Evolutionary conservation across 1,139 yeast species (phyloP), one percentile per base, ranked within the genome.

Genomic region (Yamadazyma aaseri): DNA sequence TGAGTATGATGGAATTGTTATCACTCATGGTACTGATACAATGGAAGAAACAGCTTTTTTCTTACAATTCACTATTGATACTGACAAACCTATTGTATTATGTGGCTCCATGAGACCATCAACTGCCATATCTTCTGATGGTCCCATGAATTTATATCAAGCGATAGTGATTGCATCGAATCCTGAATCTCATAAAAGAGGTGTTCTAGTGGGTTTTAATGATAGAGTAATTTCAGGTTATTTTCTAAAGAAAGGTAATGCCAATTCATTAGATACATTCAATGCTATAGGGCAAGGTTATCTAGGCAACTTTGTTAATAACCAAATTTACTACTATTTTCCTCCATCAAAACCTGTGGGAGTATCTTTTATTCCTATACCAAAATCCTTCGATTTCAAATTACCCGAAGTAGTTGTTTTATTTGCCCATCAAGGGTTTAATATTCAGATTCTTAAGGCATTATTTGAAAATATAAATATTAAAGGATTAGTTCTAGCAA

Each of bases 91-190:
- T 2, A 73, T 81, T 32, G 86, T 80, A 4, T 59, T 81, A 53
- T 80, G 85, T 39, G 87, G 87, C 1, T 75, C 83, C 2, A 81
- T 81, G 87, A 67, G 87, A 47, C 87, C 87, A 1, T 75, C 82
- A 6, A 77, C 85, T 2, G 77, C 82, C 20, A 73, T 81, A 31
- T 77, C 84, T 2, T 78, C 84, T 5, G 87, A 81, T 51, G 86
- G 86, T 2, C 82, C 85, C 5, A 79, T 81, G 81, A 81, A 81
- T 53, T 58, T 81, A 38, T 81, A 79, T 50, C 86, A 81, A 50
- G 85, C 86, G 1, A 79, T 79, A 34, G 74, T 76, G 9, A 79
- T 81, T 30, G 84, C 87, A 5, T 61, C 83, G 0, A 58, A 65
- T 41, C 55, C 58, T 20, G 63, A 68, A 36, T 71, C 81, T 6